Base-by-base conservation (phyloP, 1,139 yeast species). In the Kodamaea sp. region DNA sequence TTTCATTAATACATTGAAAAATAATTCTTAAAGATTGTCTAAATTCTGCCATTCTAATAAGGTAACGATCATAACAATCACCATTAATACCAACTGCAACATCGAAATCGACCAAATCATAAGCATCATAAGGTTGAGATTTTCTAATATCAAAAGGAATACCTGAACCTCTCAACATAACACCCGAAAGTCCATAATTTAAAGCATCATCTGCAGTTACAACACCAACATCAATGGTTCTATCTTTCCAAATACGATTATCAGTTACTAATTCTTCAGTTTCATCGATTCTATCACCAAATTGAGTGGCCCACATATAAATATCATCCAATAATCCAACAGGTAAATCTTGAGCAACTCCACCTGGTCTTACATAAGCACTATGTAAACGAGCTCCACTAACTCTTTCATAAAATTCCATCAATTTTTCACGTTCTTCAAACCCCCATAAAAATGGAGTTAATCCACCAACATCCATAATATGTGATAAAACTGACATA, bases 231-330 rank as follows among this genome's bases (percentile, higher is more conserved):
- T 79, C 89, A 46, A 80, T 67, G 32, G 95, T 85, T 73, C 96
- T 82, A 59, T 84, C 84, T 67, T 83, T 84, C 96, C 96, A 87
- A 65, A 87, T 87, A 70, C 96, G 84, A 68, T 87, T 87, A 61
- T 86, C 95, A 38, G 96, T 85, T 50, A 84, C 76, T 67, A 87
- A 76, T 66, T 87, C 96, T 70, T 87, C 96, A 46, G 84, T 81
- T 66, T 87, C 96, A 64, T 87, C 96, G 53, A 87, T 67, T 71
- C 96, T 81, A 69, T 87, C 96, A 60, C 95, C 96, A 53, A 87
- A 87, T 70, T 87, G 96, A 29, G 96, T 87, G 41, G 95, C 95
- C 96, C 96, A 87, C 92, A 86, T 86, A 67, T 84, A 87, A 54
- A 87, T 87, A 60, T 87, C 96, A 63, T 87, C 96, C 54, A 87